Evolutionary conservation across 208 protist species (phyloP).

Genomic region (Phytomonas sp.): DNA sequence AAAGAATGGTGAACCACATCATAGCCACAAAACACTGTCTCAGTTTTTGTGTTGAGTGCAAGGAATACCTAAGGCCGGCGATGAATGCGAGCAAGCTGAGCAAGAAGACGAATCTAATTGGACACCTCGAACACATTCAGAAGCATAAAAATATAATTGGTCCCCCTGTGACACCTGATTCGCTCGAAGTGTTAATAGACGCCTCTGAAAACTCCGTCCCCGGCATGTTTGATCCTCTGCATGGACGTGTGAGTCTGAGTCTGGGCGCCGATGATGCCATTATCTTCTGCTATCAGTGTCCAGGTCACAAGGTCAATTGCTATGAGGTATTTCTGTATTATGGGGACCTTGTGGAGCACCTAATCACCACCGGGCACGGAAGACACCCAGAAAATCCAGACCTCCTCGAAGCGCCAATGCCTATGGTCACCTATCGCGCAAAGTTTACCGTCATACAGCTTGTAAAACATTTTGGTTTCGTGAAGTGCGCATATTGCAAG

Average conservation of each 20-base stretch:
- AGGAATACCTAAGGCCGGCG: neutral
- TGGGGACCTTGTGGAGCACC: constrained; percentile 47
- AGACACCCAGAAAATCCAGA: neutral
- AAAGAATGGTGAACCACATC: constrained; percentile 34
- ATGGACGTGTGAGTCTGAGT: constrained; percentile 3
- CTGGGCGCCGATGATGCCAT: constrained; percentile 16
- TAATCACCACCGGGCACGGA: constrained; percentile 28
- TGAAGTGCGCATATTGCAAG: constrained; percentile 27
- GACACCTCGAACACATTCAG: constrained; percentile 25
- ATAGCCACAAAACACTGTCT: constrained; percentile 26
- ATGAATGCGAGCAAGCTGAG: neutral
- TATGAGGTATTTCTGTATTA: constrained; percentile 45
- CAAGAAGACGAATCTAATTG: constrained; percentile 15
- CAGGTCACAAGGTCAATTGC: constrained; percentile 19
- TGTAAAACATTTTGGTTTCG: constrained; percentile 27
- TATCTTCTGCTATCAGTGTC: constrained; percentile 15
- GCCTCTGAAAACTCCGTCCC: constrained; percentile 13
- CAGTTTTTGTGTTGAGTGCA: constrained; percentile 28
- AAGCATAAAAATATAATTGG: constrained; percentile 32
- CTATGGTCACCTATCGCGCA: constrained; percentile 40
- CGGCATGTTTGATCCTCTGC: constrained; percentile 16
- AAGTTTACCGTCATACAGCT: constrained; percentile 40
- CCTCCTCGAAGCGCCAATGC: constrained; percentile 17
- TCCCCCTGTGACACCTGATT: constrained; percentile 25
- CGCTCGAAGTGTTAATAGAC: constrained; percentile 54